Percentiles rank a stretch among this genome's conserved stretches.
phyloP scores from a whole-genome alignment of 2,329 filamentous ascomycete species.

The Aspergillus bombycis region DNA sequence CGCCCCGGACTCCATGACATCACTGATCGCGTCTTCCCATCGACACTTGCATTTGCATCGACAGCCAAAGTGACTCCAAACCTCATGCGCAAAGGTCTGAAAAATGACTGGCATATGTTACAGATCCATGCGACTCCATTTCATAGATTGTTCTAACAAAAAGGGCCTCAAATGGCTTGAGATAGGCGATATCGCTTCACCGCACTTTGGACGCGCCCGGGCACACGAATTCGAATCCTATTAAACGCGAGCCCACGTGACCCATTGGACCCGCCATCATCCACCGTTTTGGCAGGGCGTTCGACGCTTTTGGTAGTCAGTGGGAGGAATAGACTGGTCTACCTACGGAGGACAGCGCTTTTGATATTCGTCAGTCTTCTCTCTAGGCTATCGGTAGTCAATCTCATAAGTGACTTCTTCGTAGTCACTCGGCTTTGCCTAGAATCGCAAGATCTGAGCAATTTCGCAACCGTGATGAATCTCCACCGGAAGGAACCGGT shows the following conservation, averaged over 20 bases:
- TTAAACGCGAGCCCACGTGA: conserved; percentile 40
- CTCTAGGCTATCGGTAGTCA: background rate
- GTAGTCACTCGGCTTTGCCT: background rate
- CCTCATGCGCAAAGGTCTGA: background rate
- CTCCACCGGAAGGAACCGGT: conserved; percentile 7
- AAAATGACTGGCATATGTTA: background rate
- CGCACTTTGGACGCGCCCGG: conserved; percentile 17
- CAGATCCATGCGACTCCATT: conserved; percentile 11
- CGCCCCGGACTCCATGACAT: conserved; percentile 28
- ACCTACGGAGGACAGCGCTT: background rate
- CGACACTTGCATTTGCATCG: conserved; percentile 7
- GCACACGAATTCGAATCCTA: conserved; percentile 24
- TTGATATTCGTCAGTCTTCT: conserved; percentile 1
- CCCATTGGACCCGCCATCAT: background rate
- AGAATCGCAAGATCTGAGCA: background rate
- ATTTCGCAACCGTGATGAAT: background rate
- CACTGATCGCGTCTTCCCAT: conserved; percentile 32
- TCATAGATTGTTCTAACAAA: background rate
- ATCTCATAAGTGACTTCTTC: background rate
- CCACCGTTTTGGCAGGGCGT: conserved; percentile 7
- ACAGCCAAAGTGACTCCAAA: background rate
- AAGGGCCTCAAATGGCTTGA: background rate
- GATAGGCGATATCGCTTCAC: background rate
- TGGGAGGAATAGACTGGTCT: background rate
- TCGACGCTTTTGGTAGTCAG: conserved; percentile 8